These are phyloP conservation scores for Auricularia sp. DNA, from an alignment of 768 basidiomycete genomes.

Conservation along the genomic window DNA sequence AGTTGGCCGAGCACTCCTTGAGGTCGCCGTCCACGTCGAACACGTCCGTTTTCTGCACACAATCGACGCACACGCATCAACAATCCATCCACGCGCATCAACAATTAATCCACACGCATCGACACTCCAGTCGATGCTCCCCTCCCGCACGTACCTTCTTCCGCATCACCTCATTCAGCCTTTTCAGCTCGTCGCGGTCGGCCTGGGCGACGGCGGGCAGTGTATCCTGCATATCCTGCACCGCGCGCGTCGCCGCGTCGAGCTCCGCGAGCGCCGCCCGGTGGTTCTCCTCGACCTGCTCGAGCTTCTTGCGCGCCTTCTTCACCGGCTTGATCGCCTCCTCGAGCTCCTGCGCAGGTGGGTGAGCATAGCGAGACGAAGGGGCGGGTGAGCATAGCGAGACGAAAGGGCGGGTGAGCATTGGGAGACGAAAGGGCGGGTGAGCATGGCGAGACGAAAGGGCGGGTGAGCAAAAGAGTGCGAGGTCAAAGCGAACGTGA, in stretches of 20 bases:
- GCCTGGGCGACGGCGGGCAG: background rate
- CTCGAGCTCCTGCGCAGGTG: constrained; percentile 3
- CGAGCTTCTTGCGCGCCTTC: background rate
- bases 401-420: background rate
- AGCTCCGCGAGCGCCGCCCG: no score
- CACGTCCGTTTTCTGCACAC: background rate
- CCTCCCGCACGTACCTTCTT: constrained; percentile 18
- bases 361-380: no score
- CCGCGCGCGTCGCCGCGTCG: no score
- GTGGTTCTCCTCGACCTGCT: no score
- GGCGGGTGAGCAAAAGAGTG: no score
- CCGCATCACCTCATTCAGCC: constrained; percentile 16
- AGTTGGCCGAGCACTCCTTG: background rate
- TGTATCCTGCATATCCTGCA: background rate
- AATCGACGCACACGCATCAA: no score
- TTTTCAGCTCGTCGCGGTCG: background rate
- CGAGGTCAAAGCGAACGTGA: no score
- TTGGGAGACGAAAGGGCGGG: background rate
- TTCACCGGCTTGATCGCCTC: constrained; percentile 1
- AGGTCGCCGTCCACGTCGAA: background rate
- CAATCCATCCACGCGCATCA: constrained; percentile 22
- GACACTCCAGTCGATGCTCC: constrained; percentile 18
- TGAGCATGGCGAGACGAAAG: no score
- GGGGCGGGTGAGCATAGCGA: no score
- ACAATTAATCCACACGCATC: no score